A percentile compares a stretch with the other conserved stretches of the same genome.
These are phyloP conservation scores for Paraphoma chrysanthemicola DNA, from an alignment of 2,329 filamentous ascomycete species.

Conservation along the genomic window DNA sequence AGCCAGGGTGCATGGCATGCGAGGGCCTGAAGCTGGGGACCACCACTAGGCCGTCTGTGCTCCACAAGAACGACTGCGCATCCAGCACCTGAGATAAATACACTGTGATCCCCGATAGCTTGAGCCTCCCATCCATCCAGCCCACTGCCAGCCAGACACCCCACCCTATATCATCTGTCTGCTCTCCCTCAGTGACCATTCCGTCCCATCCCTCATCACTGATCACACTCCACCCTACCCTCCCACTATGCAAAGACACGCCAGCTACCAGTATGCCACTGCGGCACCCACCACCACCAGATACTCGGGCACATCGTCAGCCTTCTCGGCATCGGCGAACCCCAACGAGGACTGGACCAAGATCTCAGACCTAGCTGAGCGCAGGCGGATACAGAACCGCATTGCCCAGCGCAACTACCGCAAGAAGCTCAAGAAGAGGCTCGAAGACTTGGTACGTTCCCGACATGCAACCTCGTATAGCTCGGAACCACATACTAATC, in stretches of 20 bases:
- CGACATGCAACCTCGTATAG: conserved; percentile 11
- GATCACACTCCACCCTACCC: conserved; percentile 12
- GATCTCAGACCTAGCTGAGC: conserved; percentile 95
- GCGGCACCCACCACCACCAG: conserved; percentile 56
- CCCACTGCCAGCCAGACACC: conserved; percentile 20
- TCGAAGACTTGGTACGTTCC: conserved; percentile 71
- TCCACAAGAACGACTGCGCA: conserved; percentile 33
- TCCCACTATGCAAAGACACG: conserved; percentile 53
- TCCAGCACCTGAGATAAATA: conserved; percentile 38
- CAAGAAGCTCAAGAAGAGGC: conserved; percentile 90
- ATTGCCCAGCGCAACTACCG: conserved; percentile 98
- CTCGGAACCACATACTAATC: conserved; percentile 25
- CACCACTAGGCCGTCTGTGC: conserved; percentile 38
- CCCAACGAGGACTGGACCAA: conserved; percentile 99
- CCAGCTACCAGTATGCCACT: conserved; percentile 52
- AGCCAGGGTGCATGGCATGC: conserved; percentile 28
- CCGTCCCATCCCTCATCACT: conserved; percentile 12
- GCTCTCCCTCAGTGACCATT: conserved; percentile 4
- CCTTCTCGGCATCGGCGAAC: conserved; percentile 92
- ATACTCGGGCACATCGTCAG: conserved; percentile 86
- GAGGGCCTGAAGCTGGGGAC: conserved; percentile 40
- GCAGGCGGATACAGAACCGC: conserved; percentile 92
- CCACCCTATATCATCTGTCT: conserved; percentile 21
- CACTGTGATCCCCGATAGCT: conserved; percentile 32
- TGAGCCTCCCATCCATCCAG: conserved; percentile 31